Evolutionary conservation across 208 protist genomes (phyloP).

Genomic region (Leptomonas seymouri): DNA sequence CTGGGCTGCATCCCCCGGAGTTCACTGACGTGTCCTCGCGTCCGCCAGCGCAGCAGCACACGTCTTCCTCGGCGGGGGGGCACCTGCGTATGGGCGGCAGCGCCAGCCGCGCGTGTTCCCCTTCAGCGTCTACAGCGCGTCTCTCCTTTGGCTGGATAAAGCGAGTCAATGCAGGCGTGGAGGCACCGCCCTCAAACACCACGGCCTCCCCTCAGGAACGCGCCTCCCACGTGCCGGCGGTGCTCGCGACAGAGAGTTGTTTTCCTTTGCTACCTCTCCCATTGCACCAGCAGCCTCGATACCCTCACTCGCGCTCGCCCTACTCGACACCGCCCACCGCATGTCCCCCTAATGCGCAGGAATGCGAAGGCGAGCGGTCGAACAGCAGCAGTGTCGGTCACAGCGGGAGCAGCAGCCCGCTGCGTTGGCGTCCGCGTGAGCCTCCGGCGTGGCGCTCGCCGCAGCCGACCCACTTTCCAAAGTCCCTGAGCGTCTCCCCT

Average conservation of each 20-base stretch:
- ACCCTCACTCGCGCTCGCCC: background rate
- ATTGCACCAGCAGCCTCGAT: background rate
- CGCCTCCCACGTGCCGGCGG: background rate
- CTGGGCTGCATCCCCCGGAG: background rate
- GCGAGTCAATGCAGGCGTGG: conserved; percentile 5
- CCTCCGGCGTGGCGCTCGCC: conserved; percentile 37
- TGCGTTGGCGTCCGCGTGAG: conserved; percentile 18
- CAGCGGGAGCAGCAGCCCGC: conserved; percentile 10
- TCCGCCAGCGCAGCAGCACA: background rate
- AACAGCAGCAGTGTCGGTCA: conserved; percentile 8
- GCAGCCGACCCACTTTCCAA: conserved; percentile 18
- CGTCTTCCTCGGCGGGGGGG: conserved; percentile 1
- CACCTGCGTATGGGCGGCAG: conserved; percentile 30
- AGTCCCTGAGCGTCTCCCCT: conserved; percentile 28
- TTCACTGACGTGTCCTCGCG: background rate
- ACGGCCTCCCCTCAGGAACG: background rate
- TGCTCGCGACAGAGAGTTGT: background rate
- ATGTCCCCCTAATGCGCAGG: background rate
- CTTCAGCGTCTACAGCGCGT: background rate
- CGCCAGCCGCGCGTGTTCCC: conserved; percentile 14
- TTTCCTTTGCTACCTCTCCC: conserved; percentile 1
- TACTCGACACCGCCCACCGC: background rate
- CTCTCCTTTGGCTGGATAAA: conserved; percentile 18
- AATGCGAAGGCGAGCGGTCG: no score
- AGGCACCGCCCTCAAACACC: background rate